Percentiles rank a stretch among this genome's conserved stretches.
Conservation (phyloP, 148 eudicot species). For the Vaccinium corymbosum region DNA sequence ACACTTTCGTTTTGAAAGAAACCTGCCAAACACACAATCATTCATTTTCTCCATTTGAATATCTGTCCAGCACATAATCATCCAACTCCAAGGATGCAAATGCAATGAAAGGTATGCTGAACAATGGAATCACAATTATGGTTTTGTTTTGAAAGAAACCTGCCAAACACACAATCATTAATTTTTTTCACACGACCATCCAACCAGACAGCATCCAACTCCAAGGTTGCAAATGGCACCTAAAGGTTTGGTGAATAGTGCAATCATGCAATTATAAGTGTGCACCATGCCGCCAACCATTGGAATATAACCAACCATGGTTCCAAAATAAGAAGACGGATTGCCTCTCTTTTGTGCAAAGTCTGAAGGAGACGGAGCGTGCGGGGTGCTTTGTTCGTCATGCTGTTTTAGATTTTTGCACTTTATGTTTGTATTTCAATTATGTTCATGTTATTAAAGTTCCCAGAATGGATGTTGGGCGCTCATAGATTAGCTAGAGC, state of each 20-base stretch:
- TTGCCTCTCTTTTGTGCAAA: too few species aligned
- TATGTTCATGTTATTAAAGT: too few species aligned
- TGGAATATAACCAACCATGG: neutral
- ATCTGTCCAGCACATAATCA: neutral
- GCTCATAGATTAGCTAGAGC: too few species aligned
- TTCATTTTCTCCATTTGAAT: neutral
- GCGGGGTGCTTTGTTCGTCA: too few species aligned
- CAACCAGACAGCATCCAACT: neutral
- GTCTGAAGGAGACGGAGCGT: too few species aligned
- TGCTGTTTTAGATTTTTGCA: too few species aligned
- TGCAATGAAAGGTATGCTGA: neutral
- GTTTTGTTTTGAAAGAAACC: constrained; percentile 40
- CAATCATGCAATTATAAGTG: neutral
- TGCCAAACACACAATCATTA: constrained; percentile 12
- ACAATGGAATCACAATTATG: neutral
- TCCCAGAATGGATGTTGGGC: too few species aligned
- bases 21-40: constrained; percentile 25
- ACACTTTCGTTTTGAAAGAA: constrained; percentile 41
- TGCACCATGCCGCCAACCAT: neutral
- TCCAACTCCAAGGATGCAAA: neutral
- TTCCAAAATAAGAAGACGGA: neutral
- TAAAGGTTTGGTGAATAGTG: neutral
- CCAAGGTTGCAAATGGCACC: neutral
- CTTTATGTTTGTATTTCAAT: too few species aligned
- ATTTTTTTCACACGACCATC: neutral